Percentiles rank a stretch among this genome's conserved stretches.
Conservation (phyloP, 2,329 filamentous ascomycete species). For the Ophiostoma populinum region DNA sequence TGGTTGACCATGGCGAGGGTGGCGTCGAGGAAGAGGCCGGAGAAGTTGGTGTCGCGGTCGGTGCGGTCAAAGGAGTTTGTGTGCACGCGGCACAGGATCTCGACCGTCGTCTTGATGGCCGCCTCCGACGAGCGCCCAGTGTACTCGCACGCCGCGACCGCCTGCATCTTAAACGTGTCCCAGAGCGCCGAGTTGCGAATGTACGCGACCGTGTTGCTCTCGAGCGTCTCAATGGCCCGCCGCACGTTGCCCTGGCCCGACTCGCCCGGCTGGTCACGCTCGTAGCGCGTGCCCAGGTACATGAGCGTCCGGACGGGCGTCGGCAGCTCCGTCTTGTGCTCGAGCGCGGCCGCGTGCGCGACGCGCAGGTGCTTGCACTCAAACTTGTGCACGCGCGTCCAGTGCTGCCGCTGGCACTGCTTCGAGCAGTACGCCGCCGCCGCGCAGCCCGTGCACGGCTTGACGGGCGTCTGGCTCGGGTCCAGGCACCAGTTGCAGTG, state of each 20-base stretch:
- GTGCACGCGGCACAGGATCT: conserved; percentile 39
- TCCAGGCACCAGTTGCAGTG: conserved; percentile 34
- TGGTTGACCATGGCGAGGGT: conserved; percentile 44
- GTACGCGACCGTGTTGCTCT: conserved; percentile 28
- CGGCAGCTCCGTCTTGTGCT: conserved; percentile 23
- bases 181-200: conserved; percentile 20
- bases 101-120: conserved; percentile 23
- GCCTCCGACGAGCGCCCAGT: conserved; percentile 21
- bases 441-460: conserved; percentile 35
- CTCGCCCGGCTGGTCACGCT: not conserved
- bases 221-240: conserved; percentile 22
- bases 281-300: conserved; percentile 27
- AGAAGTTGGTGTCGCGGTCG: conserved; percentile 32
- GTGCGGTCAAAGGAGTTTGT: conserved; percentile 44
- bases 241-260: conserved; percentile 8
- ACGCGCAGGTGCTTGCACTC: conserved; percentile 33
- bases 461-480: conserved; percentile 8
- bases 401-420: conserved; percentile 36
- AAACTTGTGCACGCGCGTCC: conserved; percentile 31
- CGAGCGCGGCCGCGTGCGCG: conserved; percentile 14
- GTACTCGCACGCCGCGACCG: conserved; percentile 31
- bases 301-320: conserved; percentile 37
- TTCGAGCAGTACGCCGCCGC: conserved; percentile 35
- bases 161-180: conserved; percentile 31
- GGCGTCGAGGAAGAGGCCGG: conserved; percentile 39